Conservation (phyloP, 1,284 basidiomycete species). For the Puccinia sorghi region DNA sequence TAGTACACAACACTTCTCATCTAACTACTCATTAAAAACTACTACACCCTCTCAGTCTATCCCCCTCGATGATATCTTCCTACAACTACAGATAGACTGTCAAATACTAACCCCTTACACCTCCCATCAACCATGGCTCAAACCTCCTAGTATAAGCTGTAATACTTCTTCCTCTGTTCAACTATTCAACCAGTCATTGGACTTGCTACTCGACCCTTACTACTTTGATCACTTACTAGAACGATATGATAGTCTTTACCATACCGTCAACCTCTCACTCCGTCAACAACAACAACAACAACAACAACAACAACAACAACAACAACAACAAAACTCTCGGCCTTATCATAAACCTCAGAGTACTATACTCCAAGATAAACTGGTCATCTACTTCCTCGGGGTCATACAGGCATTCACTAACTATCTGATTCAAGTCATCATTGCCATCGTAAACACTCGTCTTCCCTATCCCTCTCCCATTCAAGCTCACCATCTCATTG, state of each 20-base stretch:
- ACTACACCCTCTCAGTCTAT: neutral
- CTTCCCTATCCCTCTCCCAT: conserved; percentile 19
- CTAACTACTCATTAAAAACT: neutral
- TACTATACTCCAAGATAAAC: neutral
- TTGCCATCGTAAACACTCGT: conserved; percentile 12
- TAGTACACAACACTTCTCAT: neutral
- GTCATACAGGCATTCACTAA: conserved; percentile 7
- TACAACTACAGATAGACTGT: conserved; percentile 16
- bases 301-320: neutral
- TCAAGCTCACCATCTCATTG: conserved; percentile 9
- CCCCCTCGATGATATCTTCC: neutral
- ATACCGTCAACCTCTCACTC: conserved; percentile 12
- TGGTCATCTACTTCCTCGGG: conserved; percentile 12
- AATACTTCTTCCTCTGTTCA: neutral
- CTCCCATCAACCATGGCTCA: conserved; percentile 17
- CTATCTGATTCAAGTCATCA: conserved; percentile 7
- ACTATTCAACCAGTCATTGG: conserved; percentile 8
- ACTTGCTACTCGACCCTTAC: neutral
- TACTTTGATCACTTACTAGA: conserved; percentile 5
- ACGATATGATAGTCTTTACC: neutral
- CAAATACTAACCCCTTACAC: conserved; percentile 3
- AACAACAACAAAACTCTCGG: neutral
- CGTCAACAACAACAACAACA: conserved; percentile 5
- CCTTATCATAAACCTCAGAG: neutral
- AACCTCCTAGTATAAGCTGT: too few species aligned